These are phyloP conservation scores for Aureobasidium melanogenum DNA, from an alignment of 2,329 filamentous ascomycete genomes.

Conservation along the genomic window DNA sequence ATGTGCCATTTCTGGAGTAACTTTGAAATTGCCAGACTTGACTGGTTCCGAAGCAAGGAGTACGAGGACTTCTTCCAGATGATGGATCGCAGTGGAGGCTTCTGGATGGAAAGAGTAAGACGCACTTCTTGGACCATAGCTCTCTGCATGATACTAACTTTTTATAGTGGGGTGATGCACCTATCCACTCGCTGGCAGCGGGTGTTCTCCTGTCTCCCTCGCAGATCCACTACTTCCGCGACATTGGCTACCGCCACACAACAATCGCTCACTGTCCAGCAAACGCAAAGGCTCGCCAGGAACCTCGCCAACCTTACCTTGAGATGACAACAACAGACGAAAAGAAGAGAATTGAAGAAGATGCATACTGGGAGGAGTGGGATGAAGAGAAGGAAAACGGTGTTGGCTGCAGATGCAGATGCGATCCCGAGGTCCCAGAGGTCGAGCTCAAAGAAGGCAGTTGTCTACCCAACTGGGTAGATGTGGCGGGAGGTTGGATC, in stretches of 20 bases:
- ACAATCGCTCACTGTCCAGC: slow-evolving; percentile 98
- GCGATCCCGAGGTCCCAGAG: slow-evolving; percentile 94
- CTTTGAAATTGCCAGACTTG: slow-evolving; percentile 90
- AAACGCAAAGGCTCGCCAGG: slow-evolving; percentile 82
- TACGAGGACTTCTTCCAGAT: slow-evolving; percentile 98
- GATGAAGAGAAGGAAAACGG: slow-evolving; percentile 90
- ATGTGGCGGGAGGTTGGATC: slow-evolving; percentile 85
- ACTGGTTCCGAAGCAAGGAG: slow-evolving; percentile 94
- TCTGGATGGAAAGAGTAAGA: slow-evolving; percentile 96
- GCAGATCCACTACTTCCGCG: slow-evolving; percentile 97
- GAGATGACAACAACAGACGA: slow-evolving; percentile 36
- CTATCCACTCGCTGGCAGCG: slow-evolving; percentile 93
- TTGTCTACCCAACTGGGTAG: slow-evolving; percentile 92
- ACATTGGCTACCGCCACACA: slow-evolving; percentile 96
- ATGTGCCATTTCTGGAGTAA: slow-evolving; percentile 99
- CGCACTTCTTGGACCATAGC: neutral
- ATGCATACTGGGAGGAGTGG: slow-evolving; percentile 88
- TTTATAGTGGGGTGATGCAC: slow-evolving; percentile 91
- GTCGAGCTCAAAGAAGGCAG: slow-evolving; percentile 97
- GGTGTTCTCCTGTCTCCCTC: slow-evolving; percentile 71
- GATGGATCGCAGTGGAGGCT: slow-evolving; percentile 96
- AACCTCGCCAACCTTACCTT: slow-evolving; percentile 69
- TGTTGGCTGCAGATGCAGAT: slow-evolving; percentile 90
- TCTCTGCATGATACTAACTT: slow-evolving; percentile 28
- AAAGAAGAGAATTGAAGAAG: slow-evolving; percentile 80